Evolutionary conservation across 495 filamentous ascomycete genomes (phyloP).

Genomic region (Hyaloscypha variabilis): DNA sequence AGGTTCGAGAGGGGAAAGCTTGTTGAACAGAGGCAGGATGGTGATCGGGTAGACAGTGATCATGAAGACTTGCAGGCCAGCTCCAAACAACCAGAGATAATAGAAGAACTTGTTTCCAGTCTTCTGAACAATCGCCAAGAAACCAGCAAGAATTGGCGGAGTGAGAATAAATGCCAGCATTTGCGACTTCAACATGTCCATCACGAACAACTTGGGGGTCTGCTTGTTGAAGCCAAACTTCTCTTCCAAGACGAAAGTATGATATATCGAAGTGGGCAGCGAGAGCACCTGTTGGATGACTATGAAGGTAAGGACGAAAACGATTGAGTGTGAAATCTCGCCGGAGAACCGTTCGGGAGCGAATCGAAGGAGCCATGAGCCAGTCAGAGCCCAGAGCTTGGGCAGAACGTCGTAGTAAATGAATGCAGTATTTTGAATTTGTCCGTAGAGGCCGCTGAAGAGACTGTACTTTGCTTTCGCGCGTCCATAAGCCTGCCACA

Average conservation of each 20-base stretch:
- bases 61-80: slow-evolving; percentile 85
- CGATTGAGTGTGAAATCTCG: slow-evolving; percentile 89
- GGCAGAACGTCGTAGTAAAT: slow-evolving; percentile 90
- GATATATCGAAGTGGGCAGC: slow-evolving; percentile 84
- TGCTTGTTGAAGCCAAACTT: slow-evolving; percentile 99
- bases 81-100: slow-evolving; percentile 92
- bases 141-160: slow-evolving; percentile 84
- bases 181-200: slow-evolving; percentile 91
- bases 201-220: slow-evolving; percentile 84
- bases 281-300: slow-evolving; percentile 75
- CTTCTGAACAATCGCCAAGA: slow-evolving; percentile 88
- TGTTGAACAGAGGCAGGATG: slow-evolving; percentile 97
- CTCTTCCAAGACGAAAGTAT: slow-evolving; percentile 94
- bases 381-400: slow-evolving; percentile 84
- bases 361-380: slow-evolving; percentile 70
- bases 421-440: slow-evolving; percentile 82
- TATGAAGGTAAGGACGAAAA: slow-evolving; percentile 89
- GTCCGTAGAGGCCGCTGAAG: slow-evolving; percentile 77
- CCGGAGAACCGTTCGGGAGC: slow-evolving; percentile 79
- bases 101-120: slow-evolving; percentile 94
- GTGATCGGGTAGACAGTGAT: slow-evolving; percentile 95
- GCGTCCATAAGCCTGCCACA: slow-evolving; percentile 78
- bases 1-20: slow-evolving; percentile 87
- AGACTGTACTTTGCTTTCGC: slow-evolving; percentile 91
- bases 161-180: slow-evolving; percentile 76